A percentile compares a stretch with the other conserved stretches of the same genome.
Conservation (phyloP, 371 early-diverging fungal genomes). For the Mucor piriformis region DNA sequence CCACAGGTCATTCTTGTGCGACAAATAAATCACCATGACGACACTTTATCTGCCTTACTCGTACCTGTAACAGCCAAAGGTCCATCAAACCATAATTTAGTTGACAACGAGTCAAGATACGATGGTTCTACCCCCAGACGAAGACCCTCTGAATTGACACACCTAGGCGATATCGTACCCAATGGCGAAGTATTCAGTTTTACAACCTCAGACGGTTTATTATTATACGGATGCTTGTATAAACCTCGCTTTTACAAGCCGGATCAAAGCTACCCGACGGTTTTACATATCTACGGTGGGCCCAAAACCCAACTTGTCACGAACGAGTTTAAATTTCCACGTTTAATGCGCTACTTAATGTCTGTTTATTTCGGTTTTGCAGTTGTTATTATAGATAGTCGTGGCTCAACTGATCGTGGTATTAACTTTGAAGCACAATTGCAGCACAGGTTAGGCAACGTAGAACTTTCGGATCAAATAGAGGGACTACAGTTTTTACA, state of each 20-base stretch:
- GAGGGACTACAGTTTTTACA: conserved; percentile 63
- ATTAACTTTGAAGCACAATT: conserved; percentile 67
- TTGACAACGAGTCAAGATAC: neutral
- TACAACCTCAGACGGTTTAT: conserved; percentile 24
- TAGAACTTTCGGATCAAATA: conserved; percentile 76
- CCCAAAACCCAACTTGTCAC: conserved; percentile 70
- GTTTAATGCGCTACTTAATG: conserved; percentile 64
- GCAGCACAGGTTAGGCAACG: conserved; percentile 55
- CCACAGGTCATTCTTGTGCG: conserved; percentile 31
- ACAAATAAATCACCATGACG: conserved; percentile 14
- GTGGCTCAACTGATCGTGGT: conserved; percentile 77
- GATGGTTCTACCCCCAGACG: no score
- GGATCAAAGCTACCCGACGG: conserved; percentile 58
- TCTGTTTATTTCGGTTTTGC: conserved; percentile 68
- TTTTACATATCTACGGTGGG: conserved; percentile 68
- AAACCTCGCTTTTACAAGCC: conserved; percentile 56
- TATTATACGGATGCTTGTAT: conserved; percentile 67
- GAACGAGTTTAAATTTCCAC: conserved; percentile 73
- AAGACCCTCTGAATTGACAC: neutral
- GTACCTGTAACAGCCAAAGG: neutral
- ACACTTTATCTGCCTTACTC: neutral
- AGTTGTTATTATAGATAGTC: conserved; percentile 76
- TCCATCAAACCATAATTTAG: neutral
- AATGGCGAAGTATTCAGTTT: conserved; percentile 28
- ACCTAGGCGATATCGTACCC: neutral